Conservation (phyloP, 1,284 basidiomycete species). For the Vanrija humicola region DNA sequence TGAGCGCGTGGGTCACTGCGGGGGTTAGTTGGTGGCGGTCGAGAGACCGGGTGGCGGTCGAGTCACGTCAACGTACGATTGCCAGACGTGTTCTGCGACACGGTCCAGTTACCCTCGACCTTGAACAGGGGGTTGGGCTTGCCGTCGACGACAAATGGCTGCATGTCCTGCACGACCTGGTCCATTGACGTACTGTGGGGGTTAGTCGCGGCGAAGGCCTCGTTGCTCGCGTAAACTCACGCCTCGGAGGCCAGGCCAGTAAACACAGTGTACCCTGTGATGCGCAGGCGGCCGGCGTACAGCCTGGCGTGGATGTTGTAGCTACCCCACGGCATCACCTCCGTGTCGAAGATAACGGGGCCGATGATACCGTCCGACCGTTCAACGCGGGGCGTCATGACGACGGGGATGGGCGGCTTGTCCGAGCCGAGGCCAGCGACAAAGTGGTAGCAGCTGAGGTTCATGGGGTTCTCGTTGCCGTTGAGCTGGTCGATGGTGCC, state of each 20-base stretch:
- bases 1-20: background rate
- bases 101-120: background rate
- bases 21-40: too few species aligned
- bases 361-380: too few species aligned
- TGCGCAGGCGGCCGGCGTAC: conserved; percentile 1
- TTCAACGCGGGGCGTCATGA: too few species aligned
- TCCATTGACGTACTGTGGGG: background rate
- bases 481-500: too few species aligned
- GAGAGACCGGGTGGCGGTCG: too few species aligned
- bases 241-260: background rate
- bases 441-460: too few species aligned
- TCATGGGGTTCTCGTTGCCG: too few species aligned
- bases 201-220: too few species aligned
- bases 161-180: background rate
- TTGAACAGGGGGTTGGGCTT: background rate
- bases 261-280: background rate
- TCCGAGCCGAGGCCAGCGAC: too few species aligned
- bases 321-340: background rate
- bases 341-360: too few species aligned
- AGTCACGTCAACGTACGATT: background rate
- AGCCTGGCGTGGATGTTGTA: conserved; percentile 7
- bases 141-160: background rate
- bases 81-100: background rate
- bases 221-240: background rate
- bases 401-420: too few species aligned